Percentiles rank a stretch among this genome's conserved stretches.
phyloP scores from a whole-genome alignment of 352 stramenopile species.

The Peronosclerospora sorghi region DNA sequence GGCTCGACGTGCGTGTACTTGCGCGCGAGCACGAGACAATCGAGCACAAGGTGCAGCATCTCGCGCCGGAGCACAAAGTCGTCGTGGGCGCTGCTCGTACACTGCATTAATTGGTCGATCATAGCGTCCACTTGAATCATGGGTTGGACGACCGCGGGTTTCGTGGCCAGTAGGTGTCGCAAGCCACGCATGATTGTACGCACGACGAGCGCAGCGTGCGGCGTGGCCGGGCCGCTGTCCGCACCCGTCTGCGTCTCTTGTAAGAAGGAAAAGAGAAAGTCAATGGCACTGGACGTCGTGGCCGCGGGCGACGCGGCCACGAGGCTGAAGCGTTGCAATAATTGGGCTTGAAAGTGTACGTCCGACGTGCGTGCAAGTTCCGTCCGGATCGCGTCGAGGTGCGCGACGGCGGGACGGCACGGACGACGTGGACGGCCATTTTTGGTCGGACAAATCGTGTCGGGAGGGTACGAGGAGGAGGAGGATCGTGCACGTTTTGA shows the following conservation, averaged over 20 bases:
- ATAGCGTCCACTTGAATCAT: constrained; percentile 79
- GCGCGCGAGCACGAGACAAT: constrained; percentile 39
- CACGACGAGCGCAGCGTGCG: constrained; percentile 59
- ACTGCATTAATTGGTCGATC: constrained; percentile 68
- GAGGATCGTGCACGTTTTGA: constrained; percentile 15
- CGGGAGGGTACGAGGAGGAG: constrained; percentile 1
- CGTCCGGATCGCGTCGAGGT: constrained; percentile 27
- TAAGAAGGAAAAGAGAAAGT: constrained; percentile 75
- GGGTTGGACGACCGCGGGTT: constrained; percentile 50
- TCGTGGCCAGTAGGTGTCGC: constrained; percentile 41
- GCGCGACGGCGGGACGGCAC: constrained; percentile 16
- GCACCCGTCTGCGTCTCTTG: constrained; percentile 45
- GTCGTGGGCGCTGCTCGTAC: constrained; percentile 56
- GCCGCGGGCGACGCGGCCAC: constrained; percentile 31
- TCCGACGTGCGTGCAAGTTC: constrained; percentile 31
- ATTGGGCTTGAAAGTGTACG: constrained; percentile 47
- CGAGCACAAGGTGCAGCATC: constrained; percentile 63
- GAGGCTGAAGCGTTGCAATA: constrained; percentile 49
- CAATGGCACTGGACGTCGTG: constrained; percentile 47
- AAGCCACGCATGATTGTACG: constrained; percentile 55
- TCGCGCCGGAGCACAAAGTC: constrained; percentile 66
- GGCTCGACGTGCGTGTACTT: constrained; percentile 30
- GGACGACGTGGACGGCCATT: not conserved
- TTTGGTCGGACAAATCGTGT: no score
- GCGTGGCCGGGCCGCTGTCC: no score